Base-by-base conservation (phyloP, 129 eudicot species). In the Scalesia atractyloides region DNA sequence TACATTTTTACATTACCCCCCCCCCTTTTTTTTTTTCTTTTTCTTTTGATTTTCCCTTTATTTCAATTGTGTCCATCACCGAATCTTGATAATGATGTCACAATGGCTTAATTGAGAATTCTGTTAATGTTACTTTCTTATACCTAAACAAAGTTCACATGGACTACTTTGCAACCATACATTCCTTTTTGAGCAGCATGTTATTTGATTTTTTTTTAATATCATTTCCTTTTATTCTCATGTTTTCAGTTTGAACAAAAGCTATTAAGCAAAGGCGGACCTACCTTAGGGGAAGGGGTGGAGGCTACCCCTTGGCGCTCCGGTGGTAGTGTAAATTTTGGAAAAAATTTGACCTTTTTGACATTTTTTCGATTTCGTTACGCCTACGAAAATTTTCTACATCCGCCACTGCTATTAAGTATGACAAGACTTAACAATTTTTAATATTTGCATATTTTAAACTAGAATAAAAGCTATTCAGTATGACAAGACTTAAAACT, bases 111-210 rank as follows among this genome's bases (percentile, higher is more conserved):
- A 46, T 71, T 64, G 77, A 53, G 82, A 78, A 78, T 78, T 46
- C 72, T 70, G 70, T 78, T 78, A 70, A 78, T 78, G 72, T 71
- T 22, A 69, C 76, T 78, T 78, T 78, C 77, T 78, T 70, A 39
- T 70, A 63, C 72, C 72, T 70, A 77, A 77, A 62, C 76, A 77
- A 53, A 70, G 66, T 20, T 77, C 49, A 69, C 11, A 60, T 70
- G 59, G 76, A 61, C 37, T 77, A 70, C 54, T 61, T 77, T 77
- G 36, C 61, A 69, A 77, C 75, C 75, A 69, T 76, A 48, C 64
- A 24, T 53, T 75, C 47, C 49, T 75, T 66, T 66, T 75, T 64
- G 47, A 43, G 73, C 57, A 65, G 46, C 49, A 51, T 51, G 69
- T 68, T 41, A 63, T 60, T 39, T 77, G 16, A 3, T 59, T 18